Conservation (phyloP, 2,329 filamentous ascomycete genomes). For the Chaetomiaceae sp. region DNA sequence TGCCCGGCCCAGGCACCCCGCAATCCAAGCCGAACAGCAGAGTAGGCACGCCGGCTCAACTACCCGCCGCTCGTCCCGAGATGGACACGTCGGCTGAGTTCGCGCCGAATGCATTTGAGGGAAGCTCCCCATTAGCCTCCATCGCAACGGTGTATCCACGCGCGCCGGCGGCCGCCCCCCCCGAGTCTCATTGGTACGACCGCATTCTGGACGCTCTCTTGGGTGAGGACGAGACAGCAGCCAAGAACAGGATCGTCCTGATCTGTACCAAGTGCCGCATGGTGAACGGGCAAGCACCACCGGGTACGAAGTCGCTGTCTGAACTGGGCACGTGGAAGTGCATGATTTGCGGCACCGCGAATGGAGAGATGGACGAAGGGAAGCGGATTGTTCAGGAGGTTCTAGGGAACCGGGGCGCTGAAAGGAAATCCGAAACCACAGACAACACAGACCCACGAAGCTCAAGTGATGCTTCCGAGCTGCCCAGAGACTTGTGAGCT, state of each 20-base stretch:
- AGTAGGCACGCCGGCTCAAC: slow-evolving; percentile 13
- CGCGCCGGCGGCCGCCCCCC: slow-evolving; percentile 18
- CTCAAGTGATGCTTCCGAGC: slow-evolving; percentile 21
- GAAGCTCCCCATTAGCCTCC: slow-evolving; percentile 23
- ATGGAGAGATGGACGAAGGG: slow-evolving; percentile 74
- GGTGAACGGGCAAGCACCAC: slow-evolving; percentile 93
- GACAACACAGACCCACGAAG: slow-evolving; percentile 17
- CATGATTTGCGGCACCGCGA: slow-evolving; percentile 72
- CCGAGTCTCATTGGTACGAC: slow-evolving; percentile 79
- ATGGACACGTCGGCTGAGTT: slow-evolving; percentile 56
- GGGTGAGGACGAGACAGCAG: slow-evolving; percentile 87
- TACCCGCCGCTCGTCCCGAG: slow-evolving; percentile 21
- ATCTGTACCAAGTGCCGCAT: slow-evolving; percentile 78
- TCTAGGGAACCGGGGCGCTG: slow-evolving; percentile 27
- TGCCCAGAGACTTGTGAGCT: slow-evolving; percentile 17
- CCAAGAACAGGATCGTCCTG: slow-evolving; percentile 83
- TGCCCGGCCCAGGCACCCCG: slow-evolving; percentile 25
- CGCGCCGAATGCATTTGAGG: slow-evolving; percentile 62
- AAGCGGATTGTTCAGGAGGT: slow-evolving; percentile 66
- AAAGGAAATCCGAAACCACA: slow-evolving; percentile 20
- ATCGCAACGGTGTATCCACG: slow-evolving; percentile 28
- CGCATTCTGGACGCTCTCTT: slow-evolving; percentile 85
- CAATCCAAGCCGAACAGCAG: slow-evolving; percentile 20
- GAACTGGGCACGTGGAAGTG: slow-evolving; percentile 87
- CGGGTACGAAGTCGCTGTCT: slow-evolving; percentile 67